These are phyloP conservation scores for Zizania latifolia DNA, from an alignment of 176 grass and related monocot genomes.

Conservation along the genomic window DNA sequence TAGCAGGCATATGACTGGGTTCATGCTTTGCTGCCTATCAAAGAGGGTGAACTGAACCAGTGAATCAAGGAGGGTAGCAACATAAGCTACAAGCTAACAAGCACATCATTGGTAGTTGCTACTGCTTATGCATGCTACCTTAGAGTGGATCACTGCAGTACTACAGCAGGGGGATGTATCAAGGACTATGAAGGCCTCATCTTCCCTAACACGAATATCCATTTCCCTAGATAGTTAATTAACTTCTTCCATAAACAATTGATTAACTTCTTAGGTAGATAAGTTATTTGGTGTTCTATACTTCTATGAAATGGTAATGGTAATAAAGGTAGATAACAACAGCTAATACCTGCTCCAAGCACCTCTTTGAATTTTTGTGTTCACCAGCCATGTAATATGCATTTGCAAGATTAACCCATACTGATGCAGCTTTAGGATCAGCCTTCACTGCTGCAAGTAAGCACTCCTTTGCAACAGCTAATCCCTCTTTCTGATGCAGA, in stretches of 20 bases:
- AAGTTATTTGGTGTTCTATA: background rate
- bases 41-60: background rate
- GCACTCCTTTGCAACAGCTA: constrained; percentile 83
- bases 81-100: background rate
- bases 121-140: background rate
- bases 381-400: constrained; percentile 80
- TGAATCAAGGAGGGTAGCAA: background rate
- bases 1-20: constrained; percentile 88
- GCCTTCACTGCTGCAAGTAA: constrained; percentile 66
- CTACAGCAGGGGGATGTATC: background rate
- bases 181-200: background rate
- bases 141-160: background rate
- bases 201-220: background rate
- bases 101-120: background rate
- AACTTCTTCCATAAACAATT: background rate
- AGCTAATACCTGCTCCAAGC: constrained; percentile 84
- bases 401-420: constrained; percentile 97
- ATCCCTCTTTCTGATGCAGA: constrained; percentile 69
- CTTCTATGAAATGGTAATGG: background rate
- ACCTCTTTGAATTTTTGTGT: constrained; percentile 75
- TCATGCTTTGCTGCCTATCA: constrained; percentile 86
- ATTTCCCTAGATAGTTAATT: background rate
- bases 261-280: background rate
- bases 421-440: constrained; percentile 68
- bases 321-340: constrained; percentile 19